These are phyloP conservation scores for Basidiobolus meristosporus DNA, from an alignment of 371 early-diverging fungal species.

Conservation along the genomic window DNA sequence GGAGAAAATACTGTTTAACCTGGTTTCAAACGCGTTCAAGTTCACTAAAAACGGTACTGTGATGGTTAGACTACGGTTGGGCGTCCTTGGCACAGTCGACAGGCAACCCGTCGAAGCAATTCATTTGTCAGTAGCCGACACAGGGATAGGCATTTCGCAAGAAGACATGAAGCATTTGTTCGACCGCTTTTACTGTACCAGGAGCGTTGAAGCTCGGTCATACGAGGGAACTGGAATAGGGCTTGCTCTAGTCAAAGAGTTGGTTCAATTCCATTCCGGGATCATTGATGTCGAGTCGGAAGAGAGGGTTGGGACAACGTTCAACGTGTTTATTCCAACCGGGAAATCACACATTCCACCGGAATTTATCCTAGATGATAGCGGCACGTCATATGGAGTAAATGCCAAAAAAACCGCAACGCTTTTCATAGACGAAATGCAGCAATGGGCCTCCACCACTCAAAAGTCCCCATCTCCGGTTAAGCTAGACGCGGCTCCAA, in stretches of 20 bases:
- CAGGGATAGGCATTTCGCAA: constrained; percentile 14
- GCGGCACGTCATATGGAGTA: constrained; percentile 2
- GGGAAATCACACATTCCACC: constrained; percentile 8
- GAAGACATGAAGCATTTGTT: constrained; percentile 11
- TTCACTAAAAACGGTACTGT: constrained; percentile 12
- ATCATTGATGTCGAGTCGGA: constrained; percentile 10
- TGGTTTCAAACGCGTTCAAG: constrained; percentile 18
- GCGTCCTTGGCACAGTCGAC: constrained; percentile 11
- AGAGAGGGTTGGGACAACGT: constrained; percentile 12
- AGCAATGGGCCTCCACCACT: constrained; percentile 11
- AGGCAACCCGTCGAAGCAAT: constrained; percentile 2
- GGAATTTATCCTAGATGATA: background rate
- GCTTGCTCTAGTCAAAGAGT: constrained; percentile 16
- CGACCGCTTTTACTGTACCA: constrained; percentile 17
- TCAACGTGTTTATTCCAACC: constrained; percentile 11
- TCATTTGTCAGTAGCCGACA: constrained; percentile 2
- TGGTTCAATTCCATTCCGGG: constrained; percentile 17
- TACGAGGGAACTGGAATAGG: constrained; percentile 23
- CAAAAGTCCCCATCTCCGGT: background rate
- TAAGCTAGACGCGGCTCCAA: background rate
- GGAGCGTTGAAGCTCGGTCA: constrained; percentile 12
- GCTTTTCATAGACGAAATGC: constrained; percentile 10
- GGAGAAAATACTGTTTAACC: constrained; percentile 18
- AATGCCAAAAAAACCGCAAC: constrained; percentile 11
- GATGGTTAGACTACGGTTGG: constrained; percentile 9